These are phyloP conservation scores for Candida dubliniensis DNA, from an alignment of 1,139 yeast species.

Conservation along the genomic window DNA sequence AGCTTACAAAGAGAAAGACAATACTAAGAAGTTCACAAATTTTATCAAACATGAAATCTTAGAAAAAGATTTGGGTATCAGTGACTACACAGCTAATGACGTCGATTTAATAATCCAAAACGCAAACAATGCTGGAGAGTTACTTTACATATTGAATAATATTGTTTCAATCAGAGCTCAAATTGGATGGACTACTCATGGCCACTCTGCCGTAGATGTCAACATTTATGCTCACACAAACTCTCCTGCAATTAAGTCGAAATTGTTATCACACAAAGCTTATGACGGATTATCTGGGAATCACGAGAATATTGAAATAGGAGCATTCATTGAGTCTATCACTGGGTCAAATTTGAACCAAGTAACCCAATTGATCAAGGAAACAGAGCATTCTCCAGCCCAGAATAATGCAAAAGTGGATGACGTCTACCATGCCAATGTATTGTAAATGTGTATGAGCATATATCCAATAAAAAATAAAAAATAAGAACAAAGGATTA, in stretches of 20 bases:
- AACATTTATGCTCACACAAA: constrained; percentile 77
- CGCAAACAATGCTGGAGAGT: constrained; percentile 19
- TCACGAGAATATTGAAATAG: constrained; percentile 83
- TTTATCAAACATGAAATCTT: constrained; percentile 54
- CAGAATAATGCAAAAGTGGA: constrained; percentile 1
- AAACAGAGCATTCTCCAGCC: constrained; percentile 43
- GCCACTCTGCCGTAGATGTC: constrained; percentile 89
- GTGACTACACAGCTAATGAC: constrained; percentile 53
- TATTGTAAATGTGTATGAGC: background rate
- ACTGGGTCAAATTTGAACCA: constrained; percentile 52
- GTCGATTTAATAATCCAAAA: constrained; percentile 31
- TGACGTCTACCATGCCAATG: constrained; percentile 6
- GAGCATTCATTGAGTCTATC: constrained; percentile 61
- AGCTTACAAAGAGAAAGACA: constrained; percentile 23
- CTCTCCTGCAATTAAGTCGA: constrained; percentile 37
- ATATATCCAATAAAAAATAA: too few species aligned
- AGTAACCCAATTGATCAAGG: constrained; percentile 50
- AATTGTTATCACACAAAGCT: constrained; percentile 30
- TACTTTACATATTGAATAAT: constrained; percentile 43
- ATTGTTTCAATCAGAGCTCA: constrained; percentile 71
- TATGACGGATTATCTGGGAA: constrained; percentile 63
- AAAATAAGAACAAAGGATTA: too few species aligned
- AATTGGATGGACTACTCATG: constrained; percentile 89
- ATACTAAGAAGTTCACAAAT: constrained; percentile 30
- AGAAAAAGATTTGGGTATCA: constrained; percentile 58